Base-by-base conservation (phyloP, 1,284 basidiomycete species). In the Vanrija sp. region DNA sequence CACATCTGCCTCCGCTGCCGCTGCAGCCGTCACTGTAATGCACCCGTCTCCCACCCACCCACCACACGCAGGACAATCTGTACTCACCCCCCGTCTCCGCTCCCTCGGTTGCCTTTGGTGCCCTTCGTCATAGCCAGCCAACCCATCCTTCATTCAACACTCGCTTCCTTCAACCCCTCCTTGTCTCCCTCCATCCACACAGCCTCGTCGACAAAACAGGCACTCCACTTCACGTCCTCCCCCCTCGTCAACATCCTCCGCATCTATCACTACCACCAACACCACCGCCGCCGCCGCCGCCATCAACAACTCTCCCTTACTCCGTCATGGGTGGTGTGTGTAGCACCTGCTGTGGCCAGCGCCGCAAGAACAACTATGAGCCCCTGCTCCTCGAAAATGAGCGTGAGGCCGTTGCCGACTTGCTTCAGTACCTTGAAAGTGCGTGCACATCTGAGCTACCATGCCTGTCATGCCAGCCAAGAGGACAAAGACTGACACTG, bases 381-480 rank as follows among this genome's bases (percentile, higher is more conserved):
- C 95, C 96, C 39, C 79, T 98, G 54, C 81, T 98, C 54, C 82
- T 98, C 53, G 96, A 98, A 82, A 98, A 95, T 72, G 95, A 98
- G 81, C 85, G 96, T 65, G 95, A 98, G 79, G 96, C 95, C 6
- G 95, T 98, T 25, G 96, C 96, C 38, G 96, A 98, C 78, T 81
- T 98, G 53, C 83, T 98, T 7, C 95, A 98, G 76, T 98, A 92
- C 74, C 86, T 98, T 59, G 95, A 98, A 80, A 98, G 95, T 97
- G 75, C 72, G 87, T 79, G 6, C 6, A 5, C 16, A 3, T 19
- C 8, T 3, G 16, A 16, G n/a, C 44, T 9, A 23, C 5, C n/a
- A 55, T 15, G 16, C 42, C 44, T 34, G 40, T 28, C 28, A 25
- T 54, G 21, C 38, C n/a, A 23, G 43, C 16, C 19, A 10, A 29